Evolutionary conservation across 2,329 filamentous ascomycete genomes (phyloP).

Genomic region (Aureobasidium vineae): DNA sequence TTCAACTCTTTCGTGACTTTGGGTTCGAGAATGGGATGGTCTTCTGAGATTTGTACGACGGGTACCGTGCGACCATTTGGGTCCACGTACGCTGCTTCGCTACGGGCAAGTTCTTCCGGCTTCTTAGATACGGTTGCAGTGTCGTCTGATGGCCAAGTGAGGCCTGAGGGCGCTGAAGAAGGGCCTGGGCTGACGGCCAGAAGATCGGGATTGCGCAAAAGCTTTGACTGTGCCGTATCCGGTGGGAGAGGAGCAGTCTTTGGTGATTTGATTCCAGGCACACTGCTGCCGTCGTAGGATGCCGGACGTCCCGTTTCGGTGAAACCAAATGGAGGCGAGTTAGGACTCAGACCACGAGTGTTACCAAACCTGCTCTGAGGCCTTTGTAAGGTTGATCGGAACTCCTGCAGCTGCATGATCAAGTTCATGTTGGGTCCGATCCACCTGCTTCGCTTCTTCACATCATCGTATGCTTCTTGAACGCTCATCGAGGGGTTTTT

Average conservation of each 20-base stretch:
- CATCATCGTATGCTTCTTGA: conserved; percentile 78
- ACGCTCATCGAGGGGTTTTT: conserved; percentile 73
- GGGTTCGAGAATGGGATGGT: conserved; percentile 12
- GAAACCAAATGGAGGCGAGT: conserved; percentile 37
- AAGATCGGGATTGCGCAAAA: conserved; percentile 29
- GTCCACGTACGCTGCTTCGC: conserved; percentile 53
- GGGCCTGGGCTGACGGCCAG: conserved; percentile 54
- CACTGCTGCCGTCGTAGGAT: conserved; percentile 4
- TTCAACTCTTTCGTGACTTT: conserved; percentile 11
- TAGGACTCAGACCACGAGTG: conserved; percentile 37
- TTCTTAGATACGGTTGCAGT: not conserved
- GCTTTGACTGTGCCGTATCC: conserved; percentile 16
- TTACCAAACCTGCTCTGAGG: conserved; percentile 33
- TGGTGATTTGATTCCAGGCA: conserved; percentile 39
- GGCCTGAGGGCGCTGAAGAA: conserved; percentile 64
- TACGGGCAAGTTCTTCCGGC: conserved; percentile 47
- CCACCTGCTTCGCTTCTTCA: conserved; percentile 79
- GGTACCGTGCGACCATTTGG: conserved; percentile 39
- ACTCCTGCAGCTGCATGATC: conserved; percentile 85
- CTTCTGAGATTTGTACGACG: conserved; percentile 33
- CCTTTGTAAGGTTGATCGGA: conserved; percentile 52
- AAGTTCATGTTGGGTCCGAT: conserved; percentile 91
- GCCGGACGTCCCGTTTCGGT: conserved; percentile 35
- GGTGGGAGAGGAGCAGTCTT: conserved; percentile 60
- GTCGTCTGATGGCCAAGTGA: conserved; percentile 53